Evolutionary conservation across 2,329 filamentous ascomycete genomes (phyloP).

Genomic region (Cladosporium sp.): DNA sequence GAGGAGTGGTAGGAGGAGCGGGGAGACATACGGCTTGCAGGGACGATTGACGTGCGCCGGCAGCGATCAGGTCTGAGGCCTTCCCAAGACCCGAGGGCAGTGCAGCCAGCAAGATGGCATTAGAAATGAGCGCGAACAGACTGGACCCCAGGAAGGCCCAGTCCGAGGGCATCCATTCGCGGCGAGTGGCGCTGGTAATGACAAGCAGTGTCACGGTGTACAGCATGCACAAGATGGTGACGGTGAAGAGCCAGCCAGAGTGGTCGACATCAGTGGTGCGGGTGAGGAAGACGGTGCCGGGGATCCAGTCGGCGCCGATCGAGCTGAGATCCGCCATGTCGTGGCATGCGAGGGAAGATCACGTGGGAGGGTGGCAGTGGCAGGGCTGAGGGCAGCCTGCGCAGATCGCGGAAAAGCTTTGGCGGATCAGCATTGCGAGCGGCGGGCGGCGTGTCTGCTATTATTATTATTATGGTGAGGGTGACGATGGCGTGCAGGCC

Average conservation of each 20-base stretch:
- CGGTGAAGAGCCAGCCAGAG: neutral
- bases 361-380: neutral
- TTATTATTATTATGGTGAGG: no score
- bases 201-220: neutral
- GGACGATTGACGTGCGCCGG: neutral
- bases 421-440: neutral
- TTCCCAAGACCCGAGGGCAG: neutral
- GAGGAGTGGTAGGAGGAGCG: neutral
- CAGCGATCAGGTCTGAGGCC: neutral
- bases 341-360: neutral
- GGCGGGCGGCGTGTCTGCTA: no score
- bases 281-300: neutral
- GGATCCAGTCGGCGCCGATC: neutral
- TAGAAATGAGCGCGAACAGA: neutral
- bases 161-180: neutral
- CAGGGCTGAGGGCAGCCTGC: neutral
- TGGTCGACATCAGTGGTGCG: neutral
- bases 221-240: neutral
- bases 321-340: neutral
- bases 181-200: neutral
- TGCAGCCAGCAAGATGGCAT: neutral
- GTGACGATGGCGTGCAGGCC: neutral
- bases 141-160: neutral
- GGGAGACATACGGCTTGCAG: neutral
- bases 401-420: neutral